Percentiles rank a stretch among this genome's conserved stretches.
phyloP scores from a whole-genome alignment of 768 basidiomycete genomes.

The Lactarius indigo region DNA sequence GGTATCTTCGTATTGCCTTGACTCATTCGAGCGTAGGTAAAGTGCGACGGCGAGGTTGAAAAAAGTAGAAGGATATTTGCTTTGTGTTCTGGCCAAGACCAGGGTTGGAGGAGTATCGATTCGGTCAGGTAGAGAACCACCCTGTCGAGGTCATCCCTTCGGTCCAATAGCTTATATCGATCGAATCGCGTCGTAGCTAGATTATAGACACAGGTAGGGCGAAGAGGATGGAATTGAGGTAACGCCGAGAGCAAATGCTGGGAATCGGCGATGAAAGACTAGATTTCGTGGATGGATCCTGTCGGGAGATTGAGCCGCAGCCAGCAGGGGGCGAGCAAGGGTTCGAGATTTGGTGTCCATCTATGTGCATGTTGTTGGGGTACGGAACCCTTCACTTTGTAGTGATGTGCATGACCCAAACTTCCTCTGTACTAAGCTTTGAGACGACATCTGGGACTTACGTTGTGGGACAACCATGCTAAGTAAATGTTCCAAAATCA shows the following conservation, averaged over 20 bases:
- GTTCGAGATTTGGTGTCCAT: too few species aligned
- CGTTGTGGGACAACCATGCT: neutral
- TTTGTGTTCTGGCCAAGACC: neutral
- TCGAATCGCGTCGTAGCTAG: neutral
- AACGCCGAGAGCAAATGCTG: neutral
- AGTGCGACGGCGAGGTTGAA: neutral
- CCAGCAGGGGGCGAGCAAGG: too few species aligned
- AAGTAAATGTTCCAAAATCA: too few species aligned
- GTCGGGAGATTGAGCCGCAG: neutral
- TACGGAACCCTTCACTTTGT: too few species aligned
- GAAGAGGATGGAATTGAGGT: neutral
- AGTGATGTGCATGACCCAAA: too few species aligned
- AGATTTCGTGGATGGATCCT: neutral
- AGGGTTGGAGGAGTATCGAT: neutral
- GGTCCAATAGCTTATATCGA: neutral
- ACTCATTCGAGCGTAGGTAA: neutral
- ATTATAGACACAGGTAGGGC: neutral
- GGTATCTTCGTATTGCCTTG: neutral
- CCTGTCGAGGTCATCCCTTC: neutral
- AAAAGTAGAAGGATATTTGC: neutral
- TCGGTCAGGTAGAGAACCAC: neutral
- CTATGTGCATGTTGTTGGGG: too few species aligned
- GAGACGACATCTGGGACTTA: neutral
- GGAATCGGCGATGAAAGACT: neutral
- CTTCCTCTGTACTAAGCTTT: too few species aligned